phyloP scores from a whole-genome alignment of 129 eudicot species.

The Helichrysum umbraculigerum region DNA sequence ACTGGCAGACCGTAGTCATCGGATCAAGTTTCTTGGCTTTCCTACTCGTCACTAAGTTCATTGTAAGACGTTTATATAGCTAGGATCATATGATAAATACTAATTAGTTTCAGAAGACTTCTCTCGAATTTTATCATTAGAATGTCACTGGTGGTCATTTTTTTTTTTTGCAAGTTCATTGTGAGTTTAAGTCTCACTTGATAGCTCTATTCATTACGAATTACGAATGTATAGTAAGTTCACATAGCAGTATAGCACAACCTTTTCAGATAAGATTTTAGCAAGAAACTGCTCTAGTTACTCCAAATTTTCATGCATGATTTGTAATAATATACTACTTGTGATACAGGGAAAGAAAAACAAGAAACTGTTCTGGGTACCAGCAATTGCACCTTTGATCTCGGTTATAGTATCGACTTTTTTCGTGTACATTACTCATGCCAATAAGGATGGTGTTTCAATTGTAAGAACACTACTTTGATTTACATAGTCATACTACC shows the following conservation, averaged over 20 bases:
- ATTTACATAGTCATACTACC: background rate
- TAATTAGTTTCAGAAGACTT: background rate
- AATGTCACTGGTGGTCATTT: no score
- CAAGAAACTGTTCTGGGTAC: constrained; percentile 83
- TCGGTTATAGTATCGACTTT: constrained; percentile 75
- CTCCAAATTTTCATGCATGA: background rate
- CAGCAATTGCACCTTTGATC: constrained; percentile 84
- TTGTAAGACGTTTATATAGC: constrained; percentile 44
- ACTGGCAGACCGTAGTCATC: constrained; percentile 81
- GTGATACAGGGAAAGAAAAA: constrained; percentile 76
- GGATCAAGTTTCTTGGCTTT: constrained; percentile 68
- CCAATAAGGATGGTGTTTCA: constrained; percentile 60
- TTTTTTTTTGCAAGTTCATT: no score
- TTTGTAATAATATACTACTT: background rate
- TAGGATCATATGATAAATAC: background rate
- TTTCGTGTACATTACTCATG: constrained; percentile 73
- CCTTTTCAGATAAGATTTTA: background rate
- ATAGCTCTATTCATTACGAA: no score
- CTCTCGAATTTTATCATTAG: no score
- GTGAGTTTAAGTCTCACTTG: no score
- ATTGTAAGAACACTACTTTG: constrained; percentile 56
- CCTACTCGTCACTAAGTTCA: constrained; percentile 64
- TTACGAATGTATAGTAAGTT: background rate
- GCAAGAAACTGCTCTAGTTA: no score
- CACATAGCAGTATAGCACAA: background rate